A percentile compares a stretch with the other conserved stretches of the same genome.
Conservation (phyloP, 352 stramenopile species). For the Poterioochromonas sp. region DNA sequence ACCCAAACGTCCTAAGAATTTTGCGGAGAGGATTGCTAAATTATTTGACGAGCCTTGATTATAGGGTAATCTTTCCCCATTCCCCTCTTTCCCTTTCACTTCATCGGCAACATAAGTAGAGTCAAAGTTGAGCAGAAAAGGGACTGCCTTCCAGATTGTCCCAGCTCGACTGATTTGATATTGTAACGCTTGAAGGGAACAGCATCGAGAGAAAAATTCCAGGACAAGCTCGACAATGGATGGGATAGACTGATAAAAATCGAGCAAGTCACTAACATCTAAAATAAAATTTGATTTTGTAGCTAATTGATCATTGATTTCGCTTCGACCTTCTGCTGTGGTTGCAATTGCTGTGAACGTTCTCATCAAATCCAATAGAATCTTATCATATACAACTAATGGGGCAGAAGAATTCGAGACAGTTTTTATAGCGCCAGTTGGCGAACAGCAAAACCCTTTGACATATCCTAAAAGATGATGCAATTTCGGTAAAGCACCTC, state of each 20-base stretch:
- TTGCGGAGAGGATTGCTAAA: conserved; percentile 49
- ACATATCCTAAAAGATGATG: conserved; percentile 46
- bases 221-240: not conserved
- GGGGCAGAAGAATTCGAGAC: not conserved
- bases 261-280: not conserved
- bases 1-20: conserved; percentile 52
- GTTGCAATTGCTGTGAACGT: not conserved
- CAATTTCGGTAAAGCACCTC: conserved; percentile 40
- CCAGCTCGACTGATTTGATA: conserved; percentile 41
- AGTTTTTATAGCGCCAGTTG: not conserved
- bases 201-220: not conserved
- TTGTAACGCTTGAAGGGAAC: conserved; percentile 41
- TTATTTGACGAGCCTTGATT: conserved; percentile 48
- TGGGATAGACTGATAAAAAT: not conserved
- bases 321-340: not conserved
- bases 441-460: conserved; percentile 32
- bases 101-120: conserved; percentile 39
- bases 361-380: conserved; percentile 9
- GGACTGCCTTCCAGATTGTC: conserved; percentile 47
- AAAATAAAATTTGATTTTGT: not conserved
- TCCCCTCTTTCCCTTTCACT: no score
- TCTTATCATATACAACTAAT: not conserved
- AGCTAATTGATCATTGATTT: not conserved
- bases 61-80: not conserved
- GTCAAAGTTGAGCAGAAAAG: conserved; percentile 47